Evolutionary conservation across 345 rosid species (phyloP), one percentile per base, ranked within the genome.

Genomic region (Brassica cretica): DNA sequence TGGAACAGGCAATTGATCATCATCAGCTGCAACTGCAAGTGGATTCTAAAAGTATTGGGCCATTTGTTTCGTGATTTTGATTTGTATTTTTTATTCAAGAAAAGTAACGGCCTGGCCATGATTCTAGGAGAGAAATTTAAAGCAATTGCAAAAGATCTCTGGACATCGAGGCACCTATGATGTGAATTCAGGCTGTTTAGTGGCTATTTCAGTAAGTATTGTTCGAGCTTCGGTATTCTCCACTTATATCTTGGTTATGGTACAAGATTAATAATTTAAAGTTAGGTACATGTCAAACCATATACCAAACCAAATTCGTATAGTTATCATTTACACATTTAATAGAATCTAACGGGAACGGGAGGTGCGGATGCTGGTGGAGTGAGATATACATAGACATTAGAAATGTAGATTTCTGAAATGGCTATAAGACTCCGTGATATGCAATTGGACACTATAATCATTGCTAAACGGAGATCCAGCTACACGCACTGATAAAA

Each of bases 151-250:
- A 91, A 94, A 56, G 98, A 88, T 71, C 95, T 85, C 55, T 91
- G 75, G 59, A 91, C 93, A 63, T 92, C 93, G 0, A 91, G 89
- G 84, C 93, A 88, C 70, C 84, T 89, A 91, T 76, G 76, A 91
- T 87, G 67, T 89, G 85, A 76, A 92, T 85, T 87, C 91, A 72
- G 89, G 84, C 98, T 97, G 92, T 33, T 89, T 80, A n/a, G 84
- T 30, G 58, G 91, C 91, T 87, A 85, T 92, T 88, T 94, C 98
- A 5, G 85, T 81, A 77, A 94, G 90, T 76, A 91, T 82, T 30
- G 91, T 72, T 14, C 92, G 95, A 61, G 86, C 91, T 70, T 92
- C 91, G 59, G 92, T 97, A 83, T 92, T 91, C 21, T 84, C 77
- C 64, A 74, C 86, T 81, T 18, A 86, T 72, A 74, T 87, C 89